phyloP scores from a whole-genome alignment of 2,329 filamentous ascomycete species.

The Pezicula carpinea region DNA sequence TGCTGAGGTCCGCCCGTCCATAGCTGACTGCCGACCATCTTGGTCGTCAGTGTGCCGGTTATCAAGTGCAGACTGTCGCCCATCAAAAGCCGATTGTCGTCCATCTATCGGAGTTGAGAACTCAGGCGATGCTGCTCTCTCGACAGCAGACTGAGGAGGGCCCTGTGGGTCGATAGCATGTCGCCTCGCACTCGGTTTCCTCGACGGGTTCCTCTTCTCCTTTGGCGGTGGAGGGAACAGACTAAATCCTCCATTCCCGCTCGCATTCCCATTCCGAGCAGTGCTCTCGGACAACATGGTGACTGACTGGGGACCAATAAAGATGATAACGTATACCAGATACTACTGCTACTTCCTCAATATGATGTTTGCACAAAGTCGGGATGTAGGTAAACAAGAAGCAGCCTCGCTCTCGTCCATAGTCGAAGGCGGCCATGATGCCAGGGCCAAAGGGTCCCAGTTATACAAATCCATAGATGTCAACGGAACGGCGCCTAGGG shows the following conservation, averaged over 20 bases:
- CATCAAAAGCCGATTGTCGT: constrained; percentile 16
- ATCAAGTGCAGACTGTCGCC: constrained; percentile 15
- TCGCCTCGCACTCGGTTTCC: constrained; percentile 22
- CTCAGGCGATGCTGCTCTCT: constrained; percentile 19
- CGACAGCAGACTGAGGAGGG: constrained; percentile 16
- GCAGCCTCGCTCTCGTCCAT: too few relatives aligned
- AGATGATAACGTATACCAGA: too few relatives aligned
- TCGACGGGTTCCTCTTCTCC: constrained; percentile 21
- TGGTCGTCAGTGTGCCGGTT: constrained; percentile 1
- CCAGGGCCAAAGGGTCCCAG: too few relatives aligned
- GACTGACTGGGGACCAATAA: background rate
- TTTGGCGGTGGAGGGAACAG: constrained; percentile 29
- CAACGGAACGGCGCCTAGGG: too few relatives aligned
- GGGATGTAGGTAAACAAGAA: too few relatives aligned
- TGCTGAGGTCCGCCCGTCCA: constrained; percentile 7
- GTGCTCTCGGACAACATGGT: constrained; percentile 20
- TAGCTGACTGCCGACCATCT: constrained; percentile 12
- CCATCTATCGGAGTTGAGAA: constrained; percentile 8
- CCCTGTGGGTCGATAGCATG: constrained; percentile 18
- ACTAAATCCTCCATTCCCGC: constrained; percentile 25
- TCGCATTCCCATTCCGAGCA: constrained; percentile 21
- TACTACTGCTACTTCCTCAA: too few relatives aligned
- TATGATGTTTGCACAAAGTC: too few relatives aligned
- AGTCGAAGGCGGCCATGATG: too few relatives aligned
- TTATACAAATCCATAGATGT: too few relatives aligned